These are phyloP conservation scores for Fraxinus sp. DNA, from an alignment of 305 asterid genomes.

Conservation along the genomic window DNA sequence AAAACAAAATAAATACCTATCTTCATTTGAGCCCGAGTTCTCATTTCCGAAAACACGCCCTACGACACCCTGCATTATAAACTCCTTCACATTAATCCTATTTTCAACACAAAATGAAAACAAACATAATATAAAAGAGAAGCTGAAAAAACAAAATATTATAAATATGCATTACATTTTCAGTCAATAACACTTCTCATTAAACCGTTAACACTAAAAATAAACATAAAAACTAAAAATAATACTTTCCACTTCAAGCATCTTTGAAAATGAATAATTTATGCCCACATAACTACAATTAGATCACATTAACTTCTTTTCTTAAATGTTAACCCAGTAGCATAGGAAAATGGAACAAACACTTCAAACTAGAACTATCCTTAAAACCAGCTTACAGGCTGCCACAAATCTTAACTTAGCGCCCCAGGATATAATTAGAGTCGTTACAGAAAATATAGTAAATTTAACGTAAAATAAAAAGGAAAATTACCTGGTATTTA, in stretches of 20 bases:
- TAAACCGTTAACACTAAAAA: not conserved
- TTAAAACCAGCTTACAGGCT: not conserved
- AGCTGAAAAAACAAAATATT: not conserved
- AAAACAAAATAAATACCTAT: slow-evolving; percentile 49
- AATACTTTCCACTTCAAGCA: not conserved
- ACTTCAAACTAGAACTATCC: not conserved
- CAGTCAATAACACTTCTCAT: slow-evolving; percentile 16
- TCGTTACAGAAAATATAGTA: not conserved
- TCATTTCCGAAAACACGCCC: slow-evolving; percentile 82
- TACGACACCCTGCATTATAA: slow-evolving; percentile 72
- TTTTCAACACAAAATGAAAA: not conserved
- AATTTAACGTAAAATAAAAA: not conserved
- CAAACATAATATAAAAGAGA: not conserved
- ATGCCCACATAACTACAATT: not conserved
- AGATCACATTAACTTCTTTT: not conserved
- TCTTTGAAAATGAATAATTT: not conserved
- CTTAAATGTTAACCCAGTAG: not conserved
- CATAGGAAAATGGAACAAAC: not conserved
- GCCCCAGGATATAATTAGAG: not conserved
- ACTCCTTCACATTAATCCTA: not conserved
- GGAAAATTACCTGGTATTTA: slow-evolving; percentile 53
- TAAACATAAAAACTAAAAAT: not conserved
- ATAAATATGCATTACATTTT: not conserved
- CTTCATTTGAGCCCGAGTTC: slow-evolving; percentile 62
- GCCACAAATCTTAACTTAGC: not conserved